phyloP scores from a whole-genome alignment of 768 basidiomycete genomes.

The Kwoniella mangroviensis region DNA sequence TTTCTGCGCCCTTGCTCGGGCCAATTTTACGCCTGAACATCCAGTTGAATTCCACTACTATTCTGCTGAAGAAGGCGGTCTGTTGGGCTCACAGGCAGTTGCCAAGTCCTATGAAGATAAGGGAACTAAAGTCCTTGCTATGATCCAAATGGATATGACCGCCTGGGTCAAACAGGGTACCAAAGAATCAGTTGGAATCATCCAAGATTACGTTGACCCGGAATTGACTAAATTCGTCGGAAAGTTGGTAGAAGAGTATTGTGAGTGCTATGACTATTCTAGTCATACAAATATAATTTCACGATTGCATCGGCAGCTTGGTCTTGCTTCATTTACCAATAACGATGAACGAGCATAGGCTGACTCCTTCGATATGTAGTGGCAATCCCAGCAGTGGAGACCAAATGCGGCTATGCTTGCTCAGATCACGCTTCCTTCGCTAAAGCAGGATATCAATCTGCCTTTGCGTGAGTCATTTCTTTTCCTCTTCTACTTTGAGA shows the following conservation, averaged over 20 bases:
- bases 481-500: constrained; percentile 60
- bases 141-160: constrained; percentile 73
- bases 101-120: constrained; percentile 73
- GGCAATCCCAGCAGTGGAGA: constrained; percentile 82
- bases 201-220: constrained; percentile 79
- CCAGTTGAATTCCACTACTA: constrained; percentile 60
- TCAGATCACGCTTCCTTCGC: constrained; percentile 69
- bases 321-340: no score
- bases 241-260: constrained; percentile 74
- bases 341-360: background rate
- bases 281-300: background rate
- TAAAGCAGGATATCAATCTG: constrained; percentile 77
- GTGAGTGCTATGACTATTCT: constrained; percentile 31
- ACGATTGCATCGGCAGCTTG: background rate
- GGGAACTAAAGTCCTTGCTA: constrained; percentile 72
- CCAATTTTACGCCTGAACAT: constrained; percentile 53
- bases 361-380: constrained; percentile 51
- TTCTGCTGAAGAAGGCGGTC: constrained; percentile 60
- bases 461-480: constrained; percentile 61
- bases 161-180: constrained; percentile 83
- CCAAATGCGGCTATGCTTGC: constrained; percentile 89
- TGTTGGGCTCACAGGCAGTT: constrained; percentile 81
- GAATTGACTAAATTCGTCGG: constrained; percentile 77
- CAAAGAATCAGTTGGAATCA: constrained; percentile 71
- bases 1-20: constrained; percentile 51